phyloP scores from a whole-genome alignment of 768 basidiomycete species.

The Paxillus involutus region DNA sequence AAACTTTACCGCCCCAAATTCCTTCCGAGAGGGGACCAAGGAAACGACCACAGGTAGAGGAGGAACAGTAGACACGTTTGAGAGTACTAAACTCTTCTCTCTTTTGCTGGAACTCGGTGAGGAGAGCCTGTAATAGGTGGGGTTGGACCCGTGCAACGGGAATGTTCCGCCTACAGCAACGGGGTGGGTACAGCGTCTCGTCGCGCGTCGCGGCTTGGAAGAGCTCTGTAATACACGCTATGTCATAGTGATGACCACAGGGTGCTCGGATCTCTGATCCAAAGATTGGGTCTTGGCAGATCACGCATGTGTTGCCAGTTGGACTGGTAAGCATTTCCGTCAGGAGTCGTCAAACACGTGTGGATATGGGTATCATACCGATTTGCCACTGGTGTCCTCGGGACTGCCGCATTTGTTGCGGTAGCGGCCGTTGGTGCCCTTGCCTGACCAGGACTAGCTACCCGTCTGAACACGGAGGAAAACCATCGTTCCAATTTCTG shows the following conservation, averaged over 20 bases:
- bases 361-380: constrained; percentile 10
- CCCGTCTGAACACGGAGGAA: constrained; percentile 7
- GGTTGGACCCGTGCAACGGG: constrained; percentile 21
- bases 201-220: constrained; percentile 36
- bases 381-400: background rate
- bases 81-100: constrained; percentile 30
- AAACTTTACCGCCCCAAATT: constrained; percentile 21
- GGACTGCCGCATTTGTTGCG: background rate
- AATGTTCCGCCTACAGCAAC: constrained; percentile 36
- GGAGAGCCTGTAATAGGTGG: constrained; percentile 22
- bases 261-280: constrained; percentile 27
- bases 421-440: background rate
- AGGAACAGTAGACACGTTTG: constrained; percentile 40
- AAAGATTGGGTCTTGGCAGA: constrained; percentile 35
- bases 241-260: constrained; percentile 38
- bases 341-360: background rate
- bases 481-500: constrained; percentile 22
- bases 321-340: constrained; percentile 3
- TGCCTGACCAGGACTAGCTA: background rate
- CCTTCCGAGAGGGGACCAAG: constrained; percentile 32
- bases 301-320: constrained; percentile 33
- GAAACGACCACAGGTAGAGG: constrained; percentile 35
- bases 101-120: constrained; percentile 25
- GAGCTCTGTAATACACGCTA: constrained; percentile 32
- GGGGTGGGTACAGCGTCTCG: constrained; percentile 41